Conservation (phyloP, 2,329 filamentous ascomycete genomes). For the Cryphonectria radicalis region DNA sequence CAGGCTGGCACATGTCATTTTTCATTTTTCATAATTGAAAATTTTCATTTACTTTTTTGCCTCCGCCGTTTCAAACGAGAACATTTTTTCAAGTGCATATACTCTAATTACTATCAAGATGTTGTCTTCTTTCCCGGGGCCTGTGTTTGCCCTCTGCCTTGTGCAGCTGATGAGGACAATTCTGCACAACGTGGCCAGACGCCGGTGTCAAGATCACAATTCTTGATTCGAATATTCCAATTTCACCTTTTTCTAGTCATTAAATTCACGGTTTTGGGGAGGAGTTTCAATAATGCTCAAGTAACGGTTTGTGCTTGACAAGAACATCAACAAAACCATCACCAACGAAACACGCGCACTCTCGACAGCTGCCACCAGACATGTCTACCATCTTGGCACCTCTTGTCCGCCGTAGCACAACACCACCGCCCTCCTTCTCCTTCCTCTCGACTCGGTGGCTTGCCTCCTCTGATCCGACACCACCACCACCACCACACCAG, state of each 20-base stretch:
- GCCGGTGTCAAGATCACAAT: background rate
- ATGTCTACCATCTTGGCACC: background rate
- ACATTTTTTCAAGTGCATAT: background rate
- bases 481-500: background rate
- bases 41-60: background rate
- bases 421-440: background rate
- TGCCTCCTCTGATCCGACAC: background rate
- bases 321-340: background rate
- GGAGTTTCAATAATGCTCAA: background rate
- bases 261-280: background rate
- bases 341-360: background rate
- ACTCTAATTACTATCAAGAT: background rate
- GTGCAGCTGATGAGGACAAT: conserved; percentile 13
- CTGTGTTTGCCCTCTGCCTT: conserved; percentile 11
- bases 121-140: conserved; percentile 10
- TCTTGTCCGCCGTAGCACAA: background rate
- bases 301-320: background rate
- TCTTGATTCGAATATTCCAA: too few relatives aligned
- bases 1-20: background rate
- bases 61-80: background rate
- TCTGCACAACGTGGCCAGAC: conserved; percentile 1
- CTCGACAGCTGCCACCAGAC: background rate
- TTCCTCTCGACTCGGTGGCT: background rate
- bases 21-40: background rate
- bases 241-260: too few relatives aligned